A percentile compares a stretch with the other conserved stretches of the same genome.
phyloP scores from a whole-genome alignment of 2,329 filamentous ascomycete genomes.

The Eutypella sp. region DNA sequence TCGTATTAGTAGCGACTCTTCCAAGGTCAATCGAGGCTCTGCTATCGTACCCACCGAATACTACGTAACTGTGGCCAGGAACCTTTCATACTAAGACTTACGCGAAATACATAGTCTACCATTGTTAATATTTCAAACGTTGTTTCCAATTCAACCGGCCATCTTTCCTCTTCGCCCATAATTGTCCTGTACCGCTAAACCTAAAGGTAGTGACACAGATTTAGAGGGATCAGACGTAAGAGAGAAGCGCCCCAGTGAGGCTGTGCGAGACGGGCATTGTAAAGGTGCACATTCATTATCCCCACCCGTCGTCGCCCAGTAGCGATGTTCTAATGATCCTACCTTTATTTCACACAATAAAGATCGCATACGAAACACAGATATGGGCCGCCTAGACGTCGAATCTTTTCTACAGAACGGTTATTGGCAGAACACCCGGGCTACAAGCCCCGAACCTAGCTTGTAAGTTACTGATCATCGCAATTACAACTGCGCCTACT shows the following conservation, averaged over 20 bases:
- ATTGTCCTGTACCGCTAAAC: background rate
- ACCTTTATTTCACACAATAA: constrained; percentile 5
- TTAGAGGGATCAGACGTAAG: background rate
- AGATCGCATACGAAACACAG: constrained; percentile 8
- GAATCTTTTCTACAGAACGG: constrained; percentile 24
- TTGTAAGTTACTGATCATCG: constrained; percentile 16
- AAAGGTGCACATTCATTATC: constrained; percentile 11
- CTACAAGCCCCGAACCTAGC: constrained; percentile 18
- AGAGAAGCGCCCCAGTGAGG: constrained; percentile 10
- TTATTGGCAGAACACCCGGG: constrained; percentile 26
- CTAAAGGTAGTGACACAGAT: background rate
- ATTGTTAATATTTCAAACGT: background rate
- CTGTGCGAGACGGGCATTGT: constrained; percentile 14
- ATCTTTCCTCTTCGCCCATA: background rate
- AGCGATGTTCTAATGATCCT: constrained; percentile 18
- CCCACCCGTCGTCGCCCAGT: constrained; percentile 8
- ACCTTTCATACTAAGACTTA: background rate
- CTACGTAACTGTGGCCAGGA: background rate
- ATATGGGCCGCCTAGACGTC: constrained; percentile 23
- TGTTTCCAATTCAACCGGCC: background rate
- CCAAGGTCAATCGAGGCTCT: background rate
- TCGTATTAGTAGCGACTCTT: background rate
- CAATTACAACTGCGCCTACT: constrained; percentile 5
- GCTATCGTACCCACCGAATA: background rate
- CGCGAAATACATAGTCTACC: background rate